These are phyloP conservation scores for Starmerella roubikii DNA, from an alignment of 805 yeast genomes.

Conservation along the genomic window DNA sequence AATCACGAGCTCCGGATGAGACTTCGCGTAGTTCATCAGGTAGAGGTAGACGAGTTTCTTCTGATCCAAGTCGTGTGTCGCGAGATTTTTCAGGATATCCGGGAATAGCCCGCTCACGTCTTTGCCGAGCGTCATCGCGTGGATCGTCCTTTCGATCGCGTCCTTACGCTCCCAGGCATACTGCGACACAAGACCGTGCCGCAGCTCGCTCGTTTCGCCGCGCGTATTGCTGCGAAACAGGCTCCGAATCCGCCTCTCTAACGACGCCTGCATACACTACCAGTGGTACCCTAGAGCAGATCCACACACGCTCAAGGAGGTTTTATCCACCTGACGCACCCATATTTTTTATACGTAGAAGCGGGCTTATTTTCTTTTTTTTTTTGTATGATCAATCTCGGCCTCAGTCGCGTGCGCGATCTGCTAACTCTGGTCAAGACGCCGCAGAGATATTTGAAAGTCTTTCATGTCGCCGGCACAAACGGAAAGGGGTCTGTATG, in stretches of 20 bases:
- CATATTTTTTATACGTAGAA: too few species aligned
- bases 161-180: slow-evolving; percentile 85
- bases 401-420: slow-evolving; percentile 37
- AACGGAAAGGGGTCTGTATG: slow-evolving; percentile 94
- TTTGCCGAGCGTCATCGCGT: slow-evolving; percentile 96
- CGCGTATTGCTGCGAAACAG: slow-evolving; percentile 46
- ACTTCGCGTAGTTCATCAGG: slow-evolving; percentile 92
- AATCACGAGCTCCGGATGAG: slow-evolving; percentile 90
- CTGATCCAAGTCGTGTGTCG: slow-evolving; percentile 92
- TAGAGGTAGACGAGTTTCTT: slow-evolving; percentile 90
- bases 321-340: too few species aligned
- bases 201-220: slow-evolving; percentile 74
- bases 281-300: too few species aligned
- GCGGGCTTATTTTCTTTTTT: too few species aligned
- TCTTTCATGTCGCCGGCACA: slow-evolving; percentile 91
- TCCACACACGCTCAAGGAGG: too few species aligned
- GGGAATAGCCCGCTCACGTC: slow-evolving; percentile 93
- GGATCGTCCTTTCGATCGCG: slow-evolving; percentile 90
- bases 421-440: slow-evolving; percentile 43
- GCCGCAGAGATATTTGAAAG: slow-evolving; percentile 51
- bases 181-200: slow-evolving; percentile 83
- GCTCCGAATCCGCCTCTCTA: slow-evolving; percentile 41
- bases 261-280: slow-evolving; percentile 9
- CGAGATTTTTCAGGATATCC: slow-evolving; percentile 88
- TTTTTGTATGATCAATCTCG: slow-evolving; percentile 44